Evolutionary conservation across 75 land plant genomes (phyloP).

Genomic region (Pseudotsuga menziesii): DNA sequence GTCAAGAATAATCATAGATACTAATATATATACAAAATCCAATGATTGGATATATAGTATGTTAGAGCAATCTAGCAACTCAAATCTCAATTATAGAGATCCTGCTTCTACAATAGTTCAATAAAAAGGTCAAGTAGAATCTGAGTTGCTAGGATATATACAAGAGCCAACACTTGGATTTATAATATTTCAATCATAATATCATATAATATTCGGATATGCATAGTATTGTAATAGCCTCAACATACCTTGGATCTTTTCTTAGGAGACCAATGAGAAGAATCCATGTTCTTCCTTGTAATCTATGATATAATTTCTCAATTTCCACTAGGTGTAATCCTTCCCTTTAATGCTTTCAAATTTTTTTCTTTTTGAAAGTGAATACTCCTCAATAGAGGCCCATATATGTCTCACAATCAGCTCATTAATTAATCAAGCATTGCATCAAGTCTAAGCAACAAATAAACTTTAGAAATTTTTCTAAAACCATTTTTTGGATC

Average conservation of each 20-base stretch:
- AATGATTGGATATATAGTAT: not conserved
- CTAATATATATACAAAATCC: not conserved
- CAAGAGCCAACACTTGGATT: not conserved
- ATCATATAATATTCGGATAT: not conserved
- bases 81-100: not conserved
- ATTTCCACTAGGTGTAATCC: not conserved
- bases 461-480: no score
- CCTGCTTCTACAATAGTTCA: not conserved
- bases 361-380: not conserved
- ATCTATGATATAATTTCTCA: slow-evolving; percentile 5
- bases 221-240: not conserved
- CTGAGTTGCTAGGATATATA: not conserved
- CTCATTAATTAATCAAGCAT: not conserved
- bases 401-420: not conserved
- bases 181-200: not conserved
- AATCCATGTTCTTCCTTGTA: slow-evolving; percentile 9
- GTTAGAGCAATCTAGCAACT: no score
- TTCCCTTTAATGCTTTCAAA: not conserved
- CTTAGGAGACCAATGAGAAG: not conserved
- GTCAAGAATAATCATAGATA: not conserved
- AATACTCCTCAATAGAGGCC: not conserved
- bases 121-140: not conserved
- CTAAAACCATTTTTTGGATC: not conserved
- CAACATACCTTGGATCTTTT: slow-evolving; percentile 9
- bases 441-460: not conserved